These are phyloP conservation scores for Ganoderma sinense DNA, from an alignment of 1,284 basidiomycete species.

Conservation along the genomic window DNA sequence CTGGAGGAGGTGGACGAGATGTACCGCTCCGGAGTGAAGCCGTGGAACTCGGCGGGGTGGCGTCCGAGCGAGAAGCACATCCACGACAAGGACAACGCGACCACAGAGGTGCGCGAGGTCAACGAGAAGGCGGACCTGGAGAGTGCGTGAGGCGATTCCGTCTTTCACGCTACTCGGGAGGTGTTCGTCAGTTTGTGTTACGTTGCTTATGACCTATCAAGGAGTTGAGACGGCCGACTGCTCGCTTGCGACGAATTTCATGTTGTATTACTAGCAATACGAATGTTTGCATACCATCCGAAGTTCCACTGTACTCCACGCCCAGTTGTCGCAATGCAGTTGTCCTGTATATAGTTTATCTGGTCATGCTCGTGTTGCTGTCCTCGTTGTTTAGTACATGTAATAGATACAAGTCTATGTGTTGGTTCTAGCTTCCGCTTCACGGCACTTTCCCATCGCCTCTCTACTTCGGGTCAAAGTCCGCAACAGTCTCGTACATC, in stretches of 20 bases:
- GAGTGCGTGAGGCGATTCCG: slow-evolving; percentile 13
- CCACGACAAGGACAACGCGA: slow-evolving; percentile 31
- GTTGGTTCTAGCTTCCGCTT: neutral
- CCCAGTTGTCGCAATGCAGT: neutral
- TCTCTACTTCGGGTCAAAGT: slow-evolving; percentile 56
- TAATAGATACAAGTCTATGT: slow-evolving; percentile 41
- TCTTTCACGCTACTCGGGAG: neutral
- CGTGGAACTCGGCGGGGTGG: slow-evolving; percentile 72
- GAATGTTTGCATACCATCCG: neutral
- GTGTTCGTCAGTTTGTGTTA: neutral
- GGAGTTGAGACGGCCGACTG: neutral
- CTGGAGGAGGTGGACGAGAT: slow-evolving; percentile 84
- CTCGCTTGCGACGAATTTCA: neutral
- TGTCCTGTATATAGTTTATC: neutral
- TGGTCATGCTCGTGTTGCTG: neutral
- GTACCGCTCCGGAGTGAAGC: slow-evolving; percentile 69
- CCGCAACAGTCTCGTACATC: slow-evolving; percentile 85
- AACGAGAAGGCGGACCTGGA: slow-evolving; percentile 35
- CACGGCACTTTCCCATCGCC: slow-evolving; percentile 58
- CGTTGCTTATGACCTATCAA: neutral
- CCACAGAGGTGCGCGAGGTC: slow-evolving; percentile 35
- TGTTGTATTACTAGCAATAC: slow-evolving; percentile 5
- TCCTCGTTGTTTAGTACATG: neutral
- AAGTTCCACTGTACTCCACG: too few relatives aligned
- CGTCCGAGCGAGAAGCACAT: slow-evolving; percentile 50